phyloP scores from a whole-genome alignment of 176 grass and related monocot species.

The Oryza longistaminata region DNA sequence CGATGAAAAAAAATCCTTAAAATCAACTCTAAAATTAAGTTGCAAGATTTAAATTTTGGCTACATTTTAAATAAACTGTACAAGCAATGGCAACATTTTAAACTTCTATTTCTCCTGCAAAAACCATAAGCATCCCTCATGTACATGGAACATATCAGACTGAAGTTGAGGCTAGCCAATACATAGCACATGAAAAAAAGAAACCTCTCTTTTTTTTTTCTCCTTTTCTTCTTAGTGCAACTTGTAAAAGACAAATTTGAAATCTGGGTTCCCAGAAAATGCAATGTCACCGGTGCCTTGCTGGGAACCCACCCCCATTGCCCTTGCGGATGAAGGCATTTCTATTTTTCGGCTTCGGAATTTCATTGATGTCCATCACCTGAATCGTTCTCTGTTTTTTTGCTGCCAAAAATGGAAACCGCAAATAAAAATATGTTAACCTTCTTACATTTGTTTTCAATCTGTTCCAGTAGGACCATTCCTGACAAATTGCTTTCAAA shows the following conservation, averaged over 20 bases:
- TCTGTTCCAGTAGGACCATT: not conserved
- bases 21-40: no score
- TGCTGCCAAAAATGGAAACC: slow-evolving; percentile 31
- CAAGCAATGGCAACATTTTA: not conserved
- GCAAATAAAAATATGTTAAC: not conserved
- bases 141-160: not conserved
- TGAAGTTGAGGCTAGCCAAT: not conserved
- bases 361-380: slow-evolving; percentile 79
- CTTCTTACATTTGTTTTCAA: not conserved
- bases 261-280: not conserved
- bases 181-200: slow-evolving; percentile 3
- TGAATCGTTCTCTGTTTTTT: slow-evolving; percentile 85
- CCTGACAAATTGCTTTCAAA: not conserved
- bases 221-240: not conserved
- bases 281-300: slow-evolving; percentile 46
- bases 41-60: no score
- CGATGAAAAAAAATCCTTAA: no score
- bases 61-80: not conserved
- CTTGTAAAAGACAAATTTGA: not conserved
- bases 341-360: slow-evolving; percentile 61
- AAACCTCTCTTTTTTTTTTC: not conserved
- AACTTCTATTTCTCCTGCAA: not conserved
- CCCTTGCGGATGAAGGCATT: slow-evolving; percentile 59
- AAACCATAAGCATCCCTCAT: not conserved
- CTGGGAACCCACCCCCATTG: slow-evolving; percentile 23